Conservation (phyloP, 129 eudicot genomes). For the Chrysanthemum seticuspe region DNA sequence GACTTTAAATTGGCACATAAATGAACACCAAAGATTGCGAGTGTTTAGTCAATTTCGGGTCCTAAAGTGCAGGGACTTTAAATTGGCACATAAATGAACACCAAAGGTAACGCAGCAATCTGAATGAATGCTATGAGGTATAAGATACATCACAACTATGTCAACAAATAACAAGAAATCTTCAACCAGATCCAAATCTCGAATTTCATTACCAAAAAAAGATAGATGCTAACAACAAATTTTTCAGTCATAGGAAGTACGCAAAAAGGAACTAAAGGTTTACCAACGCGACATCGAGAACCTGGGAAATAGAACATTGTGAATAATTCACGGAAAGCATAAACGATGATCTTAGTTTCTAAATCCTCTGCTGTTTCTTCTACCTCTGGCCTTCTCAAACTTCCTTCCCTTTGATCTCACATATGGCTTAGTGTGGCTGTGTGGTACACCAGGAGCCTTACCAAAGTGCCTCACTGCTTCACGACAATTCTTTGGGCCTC, state of each 20-base stretch:
- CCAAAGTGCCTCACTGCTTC: constrained; percentile 61
- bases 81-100: too few relatives aligned
- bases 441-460: constrained; percentile 66
- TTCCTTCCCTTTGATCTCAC: constrained; percentile 58
- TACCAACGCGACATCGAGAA: constrained; percentile 8
- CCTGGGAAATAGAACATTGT: not conserved
- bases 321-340: not conserved
- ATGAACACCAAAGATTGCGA: too few relatives aligned
- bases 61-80: too few relatives aligned
- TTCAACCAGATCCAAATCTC: not conserved
- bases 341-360: constrained; percentile 16
- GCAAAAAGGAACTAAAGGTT: constrained; percentile 18
- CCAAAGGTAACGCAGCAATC: too few relatives aligned
- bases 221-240: constrained; percentile 20
- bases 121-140: too few relatives aligned
- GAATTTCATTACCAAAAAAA: constrained; percentile 16
- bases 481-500: constrained; percentile 56
- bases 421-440: constrained; percentile 59
- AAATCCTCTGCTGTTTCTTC: constrained; percentile 60
- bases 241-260: constrained; percentile 15
- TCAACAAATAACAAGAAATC: too few relatives aligned
- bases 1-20: too few relatives aligned
- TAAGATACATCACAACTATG: too few relatives aligned
- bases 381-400: constrained; percentile 61
- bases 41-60: too few relatives aligned